phyloP scores from a whole-genome alignment of 2,329 filamentous ascomycete genomes.

The Boeremia exigua region DNA sequence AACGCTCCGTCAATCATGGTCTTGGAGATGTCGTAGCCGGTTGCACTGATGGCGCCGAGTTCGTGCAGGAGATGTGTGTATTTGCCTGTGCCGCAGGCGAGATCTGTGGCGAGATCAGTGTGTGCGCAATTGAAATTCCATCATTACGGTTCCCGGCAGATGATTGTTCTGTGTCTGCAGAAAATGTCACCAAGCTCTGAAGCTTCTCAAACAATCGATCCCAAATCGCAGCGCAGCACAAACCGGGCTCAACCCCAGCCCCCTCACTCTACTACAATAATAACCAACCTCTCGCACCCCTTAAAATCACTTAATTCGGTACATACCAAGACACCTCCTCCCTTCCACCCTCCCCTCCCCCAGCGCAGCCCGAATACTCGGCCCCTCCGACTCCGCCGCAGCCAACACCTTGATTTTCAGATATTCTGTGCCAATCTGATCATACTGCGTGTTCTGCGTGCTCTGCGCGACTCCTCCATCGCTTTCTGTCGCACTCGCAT shows the following conservation, averaged over 20 bases:
- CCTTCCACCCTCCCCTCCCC: constrained; percentile 31
- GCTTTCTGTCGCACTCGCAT: not conserved
- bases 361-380: constrained; percentile 27
- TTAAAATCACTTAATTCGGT: not conserved
- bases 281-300: not conserved
- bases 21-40: constrained; percentile 38
- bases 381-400: constrained; percentile 29
- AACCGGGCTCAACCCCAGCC: too few species aligned
- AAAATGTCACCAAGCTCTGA: too few species aligned
- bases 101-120: constrained; percentile 22
- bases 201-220: too few species aligned
- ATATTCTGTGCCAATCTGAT: constrained; percentile 36
- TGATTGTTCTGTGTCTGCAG: too few species aligned
- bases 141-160: too few species aligned
- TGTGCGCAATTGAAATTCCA: not conserved
- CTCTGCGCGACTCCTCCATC: constrained; percentile 3
- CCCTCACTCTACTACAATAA: too few species aligned
- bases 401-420: constrained; percentile 32
- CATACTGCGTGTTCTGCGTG: constrained; percentile 39
- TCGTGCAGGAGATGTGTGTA: constrained; percentile 30
- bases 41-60: constrained; percentile 29
- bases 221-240: too few species aligned
- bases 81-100: constrained; percentile 40
- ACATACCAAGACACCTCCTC: constrained; percentile 36
- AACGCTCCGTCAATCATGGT: constrained; percentile 33